Percentiles rank a stretch among this genome's conserved stretches.
Evolutionary conservation across 345 rosid species (phyloP).

Genomic region (Conringia planisiliqua): DNA sequence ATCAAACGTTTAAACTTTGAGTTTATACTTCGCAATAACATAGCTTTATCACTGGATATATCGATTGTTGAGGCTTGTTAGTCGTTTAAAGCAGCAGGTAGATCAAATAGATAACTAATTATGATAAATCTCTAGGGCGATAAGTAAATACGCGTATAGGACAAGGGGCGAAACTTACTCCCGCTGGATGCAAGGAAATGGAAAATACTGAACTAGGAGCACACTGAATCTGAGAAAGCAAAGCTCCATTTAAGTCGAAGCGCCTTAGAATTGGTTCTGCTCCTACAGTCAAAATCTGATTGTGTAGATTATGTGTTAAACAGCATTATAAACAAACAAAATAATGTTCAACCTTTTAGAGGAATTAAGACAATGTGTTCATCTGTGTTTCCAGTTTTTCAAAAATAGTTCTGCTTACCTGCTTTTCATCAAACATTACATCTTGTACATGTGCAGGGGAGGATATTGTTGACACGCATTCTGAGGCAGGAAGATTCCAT

Average conservation of each 20-base stretch:
- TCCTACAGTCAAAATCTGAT: constrained; percentile 86
- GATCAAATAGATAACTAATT: background rate
- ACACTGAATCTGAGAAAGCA: constrained; percentile 77
- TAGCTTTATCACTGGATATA: background rate
- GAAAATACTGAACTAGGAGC: constrained; percentile 87
- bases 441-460: constrained; percentile 58
- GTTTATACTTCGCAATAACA: background rate
- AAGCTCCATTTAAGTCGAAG: constrained; percentile 63
- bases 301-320: constrained; percentile 1
- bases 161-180: constrained; percentile 44
- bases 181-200: constrained; percentile 65
- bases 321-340: background rate
- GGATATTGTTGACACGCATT: constrained; percentile 60
- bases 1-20: background rate
- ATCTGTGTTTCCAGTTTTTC: background rate
- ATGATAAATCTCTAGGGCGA: background rate
- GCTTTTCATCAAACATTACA: constrained; percentile 68
- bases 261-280: constrained; percentile 74
- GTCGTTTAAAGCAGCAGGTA: background rate
- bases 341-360: background rate
- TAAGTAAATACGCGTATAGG: background rate
- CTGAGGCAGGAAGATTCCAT: constrained; percentile 90
- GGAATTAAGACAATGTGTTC: background rate
- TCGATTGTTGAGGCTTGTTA: background rate
- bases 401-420: constrained; percentile 46